These are phyloP conservation scores for Pistacia atlantica DNA, from an alignment of 345 rosid species.

Conservation along the genomic window DNA sequence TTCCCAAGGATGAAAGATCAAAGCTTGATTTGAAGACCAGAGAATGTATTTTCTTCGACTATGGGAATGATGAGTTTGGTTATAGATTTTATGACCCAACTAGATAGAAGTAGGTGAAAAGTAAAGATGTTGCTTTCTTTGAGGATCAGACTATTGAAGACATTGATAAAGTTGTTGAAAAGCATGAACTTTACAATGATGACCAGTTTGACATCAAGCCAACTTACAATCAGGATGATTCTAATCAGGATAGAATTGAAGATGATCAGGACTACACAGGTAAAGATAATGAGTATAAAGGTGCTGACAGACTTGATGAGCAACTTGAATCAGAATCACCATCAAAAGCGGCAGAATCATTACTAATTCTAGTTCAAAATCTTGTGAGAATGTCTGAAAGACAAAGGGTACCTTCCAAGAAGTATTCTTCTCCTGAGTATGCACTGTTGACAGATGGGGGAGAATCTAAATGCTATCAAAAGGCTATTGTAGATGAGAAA, in stretches of 20 bases:
- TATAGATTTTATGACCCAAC: neutral
- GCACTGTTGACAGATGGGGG: neutral
- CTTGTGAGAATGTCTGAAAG: neutral
- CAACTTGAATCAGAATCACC: too few relatives aligned
- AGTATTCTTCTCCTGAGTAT: conserved; percentile 2
- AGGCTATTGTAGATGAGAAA: neutral
- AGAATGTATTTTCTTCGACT: neutral
- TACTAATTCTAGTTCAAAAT: neutral
- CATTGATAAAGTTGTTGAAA: neutral
- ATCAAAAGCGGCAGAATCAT: too few relatives aligned
- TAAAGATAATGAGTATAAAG: too few relatives aligned
- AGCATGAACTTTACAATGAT: neutral
- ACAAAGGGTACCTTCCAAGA: too few relatives aligned
- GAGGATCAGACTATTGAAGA: conserved; percentile 1
- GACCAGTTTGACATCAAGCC: too few relatives aligned
- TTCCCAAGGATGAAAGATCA: neutral
- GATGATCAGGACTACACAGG: too few relatives aligned
- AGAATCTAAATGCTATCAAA: neutral
- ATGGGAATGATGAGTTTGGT: neutral
- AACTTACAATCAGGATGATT: neutral
- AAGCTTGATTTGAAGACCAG: neutral
- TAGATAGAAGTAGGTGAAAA: neutral
- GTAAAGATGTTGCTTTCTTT: neutral
- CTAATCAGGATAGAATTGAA: neutral
- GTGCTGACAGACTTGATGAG: too few relatives aligned